Conservation (phyloP, 768 basidiomycete genomes). For the Russula ochroleuca region DNA sequence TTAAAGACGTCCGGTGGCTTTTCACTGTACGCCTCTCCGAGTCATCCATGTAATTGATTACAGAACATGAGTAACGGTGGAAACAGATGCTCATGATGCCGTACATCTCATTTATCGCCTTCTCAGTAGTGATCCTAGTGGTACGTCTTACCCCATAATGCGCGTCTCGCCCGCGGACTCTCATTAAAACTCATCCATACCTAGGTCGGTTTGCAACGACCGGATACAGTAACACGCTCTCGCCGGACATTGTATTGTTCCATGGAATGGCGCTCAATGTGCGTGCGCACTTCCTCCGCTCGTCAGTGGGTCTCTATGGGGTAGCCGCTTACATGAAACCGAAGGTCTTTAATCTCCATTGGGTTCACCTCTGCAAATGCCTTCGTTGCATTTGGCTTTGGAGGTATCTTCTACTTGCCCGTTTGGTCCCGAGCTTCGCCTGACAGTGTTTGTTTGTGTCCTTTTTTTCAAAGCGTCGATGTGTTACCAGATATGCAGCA, state of each 20-base stretch:
- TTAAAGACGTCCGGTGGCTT: slow-evolving; percentile 5
- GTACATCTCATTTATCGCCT: slow-evolving; percentile 5
- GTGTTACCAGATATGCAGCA: slow-evolving; percentile 7
- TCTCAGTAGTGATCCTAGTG: not conserved
- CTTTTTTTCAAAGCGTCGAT: not conserved
- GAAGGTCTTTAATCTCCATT: slow-evolving; percentile 4
- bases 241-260: slow-evolving; percentile 14
- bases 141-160: not conserved
- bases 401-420: not conserved
- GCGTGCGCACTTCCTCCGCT: slow-evolving; percentile 3
- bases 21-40: not conserved
- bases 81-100: slow-evolving; percentile 13
- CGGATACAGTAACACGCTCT: slow-evolving; percentile 8
- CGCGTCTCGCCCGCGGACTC: not conserved
- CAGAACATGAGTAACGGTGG: not conserved
- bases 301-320: not conserved
- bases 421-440: not conserved
- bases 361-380: not conserved
- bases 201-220: slow-evolving; percentile 8
- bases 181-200: not conserved
- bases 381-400: not conserved
- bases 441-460: not conserved
- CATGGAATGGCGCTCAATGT: slow-evolving; percentile 7
- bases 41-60: not conserved
- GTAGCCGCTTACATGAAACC: not conserved